Evolutionary conservation across 2,329 filamentous ascomycete species (phyloP), one percentile per base, ranked within the genome.

Genomic region (Aspergillus hiratsukae): DNA sequence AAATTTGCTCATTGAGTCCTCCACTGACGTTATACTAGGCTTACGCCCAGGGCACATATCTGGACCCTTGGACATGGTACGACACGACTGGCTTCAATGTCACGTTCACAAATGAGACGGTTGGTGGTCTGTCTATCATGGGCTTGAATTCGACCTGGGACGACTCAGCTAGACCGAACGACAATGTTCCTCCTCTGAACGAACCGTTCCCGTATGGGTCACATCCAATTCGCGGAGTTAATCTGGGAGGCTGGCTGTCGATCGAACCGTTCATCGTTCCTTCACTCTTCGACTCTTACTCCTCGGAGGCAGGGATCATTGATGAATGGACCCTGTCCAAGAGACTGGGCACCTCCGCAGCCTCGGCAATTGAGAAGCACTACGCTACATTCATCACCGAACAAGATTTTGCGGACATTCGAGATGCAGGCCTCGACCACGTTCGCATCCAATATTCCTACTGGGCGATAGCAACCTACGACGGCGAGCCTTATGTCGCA

Each of bases 371-470:
- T n/a, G 94, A 99, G 72, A 82, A 89, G 58, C 94, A 99, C 73
- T 99, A 99, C 75, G 87, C 92, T 1, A 85, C 84, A 0, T 99
- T 96, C 68, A 86, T 97, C 46, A 92, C 84, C 0, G 90, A 95
- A 69, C 78, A 88, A 56, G 91, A 90, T 2, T 96, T 97, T 72
- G 80, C 81, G 55, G 88, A 93, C 43, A 97, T 99, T 58, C 85
- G 86, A 50, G 87, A 85, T 41, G 94, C 94, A 1, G 94, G 94
- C 0, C 84, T 99, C 48, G 94, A 99, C 70, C 94, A 99, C 70
- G 89, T 99, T n/a, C 88, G 94, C 54, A 97, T 99, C 53, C 91
- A 90, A 0, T 97, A 88, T 72, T 90, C 88, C 9, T 99, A 99
- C 79, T 99, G 94, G 94, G 91, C 92, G 0, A 87, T 97, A 1